Conservation (phyloP, 2,329 filamentous ascomycete genomes). For the Lithohypha guttulata region DNA sequence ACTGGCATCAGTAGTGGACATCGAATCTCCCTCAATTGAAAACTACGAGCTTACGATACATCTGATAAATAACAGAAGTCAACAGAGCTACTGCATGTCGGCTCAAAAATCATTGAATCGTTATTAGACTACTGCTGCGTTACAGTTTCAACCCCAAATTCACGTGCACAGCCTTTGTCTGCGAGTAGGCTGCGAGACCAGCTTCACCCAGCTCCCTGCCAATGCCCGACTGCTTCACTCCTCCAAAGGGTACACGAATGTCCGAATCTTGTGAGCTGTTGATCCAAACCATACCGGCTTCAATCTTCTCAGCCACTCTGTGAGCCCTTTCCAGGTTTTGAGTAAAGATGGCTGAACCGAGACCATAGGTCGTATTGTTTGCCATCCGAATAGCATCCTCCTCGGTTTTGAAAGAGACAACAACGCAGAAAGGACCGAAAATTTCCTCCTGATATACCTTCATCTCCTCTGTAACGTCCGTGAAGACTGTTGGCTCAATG, state of each 20-base stretch:
- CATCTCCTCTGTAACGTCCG: slow-evolving; percentile 27
- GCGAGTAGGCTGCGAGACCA: slow-evolving; percentile 31
- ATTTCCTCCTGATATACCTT: slow-evolving; percentile 33
- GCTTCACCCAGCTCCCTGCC: slow-evolving; percentile 39
- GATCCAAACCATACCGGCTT: slow-evolving; percentile 38
- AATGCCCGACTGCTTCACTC: slow-evolving; percentile 39
- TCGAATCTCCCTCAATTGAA: no score
- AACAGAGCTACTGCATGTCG: no score
- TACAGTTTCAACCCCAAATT: slow-evolving; percentile 30
- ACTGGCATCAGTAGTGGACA: no score
- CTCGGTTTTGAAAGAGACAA: slow-evolving; percentile 30
- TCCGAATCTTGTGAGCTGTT: slow-evolving; percentile 36
- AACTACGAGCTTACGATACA: no score
- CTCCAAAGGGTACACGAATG: slow-evolving; percentile 32
- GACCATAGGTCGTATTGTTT: slow-evolving; percentile 33
- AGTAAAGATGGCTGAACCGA: slow-evolving; percentile 35
- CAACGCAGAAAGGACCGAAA: slow-evolving; percentile 35
- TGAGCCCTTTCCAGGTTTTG: slow-evolving; percentile 32
- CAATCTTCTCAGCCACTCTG: slow-evolving; percentile 32
- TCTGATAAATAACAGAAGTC: no score
- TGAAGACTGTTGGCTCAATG: slow-evolving; percentile 31
- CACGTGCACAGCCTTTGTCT: slow-evolving; percentile 33
- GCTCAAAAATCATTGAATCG: no score
- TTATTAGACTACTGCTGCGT: neutral
- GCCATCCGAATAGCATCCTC: slow-evolving; percentile 30